Evolutionary conservation across 176 grass and related monocot species (phyloP).

Genomic region (Tuctoria greenei): DNA sequence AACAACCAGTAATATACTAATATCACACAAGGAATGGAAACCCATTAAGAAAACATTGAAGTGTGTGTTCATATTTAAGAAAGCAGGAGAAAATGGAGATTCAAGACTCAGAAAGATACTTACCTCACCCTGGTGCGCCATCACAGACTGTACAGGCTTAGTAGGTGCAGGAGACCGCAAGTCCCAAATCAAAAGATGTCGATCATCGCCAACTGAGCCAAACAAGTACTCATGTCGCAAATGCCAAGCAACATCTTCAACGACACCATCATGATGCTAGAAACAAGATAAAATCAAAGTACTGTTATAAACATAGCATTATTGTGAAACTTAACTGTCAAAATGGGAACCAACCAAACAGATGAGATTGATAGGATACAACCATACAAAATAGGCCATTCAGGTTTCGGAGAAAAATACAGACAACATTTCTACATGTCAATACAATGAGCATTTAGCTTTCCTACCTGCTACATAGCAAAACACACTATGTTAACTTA

Average conservation of each 20-base stretch:
- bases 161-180: constrained; percentile 46
- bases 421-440: background rate
- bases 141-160: constrained; percentile 81
- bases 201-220: constrained; percentile 94
- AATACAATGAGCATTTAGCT: background rate
- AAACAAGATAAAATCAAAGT: constrained; percentile 30
- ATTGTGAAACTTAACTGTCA: background rate
- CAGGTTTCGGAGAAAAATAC: background rate
- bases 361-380: background rate
- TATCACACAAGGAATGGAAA: constrained; percentile 19
- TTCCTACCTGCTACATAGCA: constrained; percentile 22
- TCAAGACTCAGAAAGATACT: constrained; percentile 32
- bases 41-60: background rate
- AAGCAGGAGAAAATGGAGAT: constrained; percentile 11
- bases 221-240: constrained; percentile 89
- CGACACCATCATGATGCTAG: constrained; percentile 88
- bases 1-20: background rate
- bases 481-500: background rate
- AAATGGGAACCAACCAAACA: constrained; percentile 33
- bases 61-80: background rate
- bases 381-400: constrained; percentile 2
- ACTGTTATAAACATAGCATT: constrained; percentile 6
- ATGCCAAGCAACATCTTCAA: constrained; percentile 99
- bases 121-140: constrained; percentile 95
- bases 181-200: constrained; percentile 84